A percentile compares a stretch with the other conserved stretches of the same genome.
Evolutionary conservation across 805 yeast species (phyloP).

Genomic region (Pichia occidentalis): DNA sequence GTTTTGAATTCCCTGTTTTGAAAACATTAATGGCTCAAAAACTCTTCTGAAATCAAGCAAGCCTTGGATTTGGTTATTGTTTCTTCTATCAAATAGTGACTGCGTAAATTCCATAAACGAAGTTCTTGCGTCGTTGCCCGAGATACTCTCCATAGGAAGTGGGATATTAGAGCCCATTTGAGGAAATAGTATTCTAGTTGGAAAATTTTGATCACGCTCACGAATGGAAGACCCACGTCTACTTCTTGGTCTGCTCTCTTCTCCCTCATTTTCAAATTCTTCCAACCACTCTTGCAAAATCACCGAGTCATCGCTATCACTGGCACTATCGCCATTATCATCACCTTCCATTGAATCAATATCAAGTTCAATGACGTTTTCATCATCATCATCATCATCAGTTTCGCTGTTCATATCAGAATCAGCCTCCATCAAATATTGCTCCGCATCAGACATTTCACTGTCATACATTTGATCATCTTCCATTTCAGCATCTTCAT

Average conservation of each 20-base stretch:
- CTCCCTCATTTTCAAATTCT: slow-evolving; percentile 24
- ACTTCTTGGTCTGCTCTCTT: slow-evolving; percentile 16
- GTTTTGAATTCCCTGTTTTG: slow-evolving; percentile 13
- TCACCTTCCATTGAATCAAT: slow-evolving; percentile 16
- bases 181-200: slow-evolving; percentile 2
- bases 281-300: slow-evolving; percentile 30
- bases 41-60: slow-evolving; percentile 13
- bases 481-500: slow-evolving; percentile 24
- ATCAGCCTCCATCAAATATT: slow-evolving; percentile 15
- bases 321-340: slow-evolving; percentile 13
- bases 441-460: slow-evolving; percentile 4
- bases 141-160: slow-evolving; percentile 3
- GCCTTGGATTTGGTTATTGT: slow-evolving; percentile 3
- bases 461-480: too few relatives aligned
- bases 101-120: slow-evolving; percentile 10
- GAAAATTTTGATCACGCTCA: not conserved
- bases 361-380: slow-evolving; percentile 22
- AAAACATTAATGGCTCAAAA: slow-evolving; percentile 13
- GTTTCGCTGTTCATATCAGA: slow-evolving; percentile 11
- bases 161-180: slow-evolving; percentile 4
- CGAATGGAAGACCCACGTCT: slow-evolving; percentile 6
- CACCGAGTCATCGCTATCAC: slow-evolving; percentile 26
- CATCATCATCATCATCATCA: slow-evolving; percentile 15
- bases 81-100: slow-evolving; percentile 9
- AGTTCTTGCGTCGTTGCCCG: slow-evolving; percentile 1